Evolutionary conservation across 1,284 basidiomycete species (phyloP).

Genomic region (Irpex sp.): DNA sequence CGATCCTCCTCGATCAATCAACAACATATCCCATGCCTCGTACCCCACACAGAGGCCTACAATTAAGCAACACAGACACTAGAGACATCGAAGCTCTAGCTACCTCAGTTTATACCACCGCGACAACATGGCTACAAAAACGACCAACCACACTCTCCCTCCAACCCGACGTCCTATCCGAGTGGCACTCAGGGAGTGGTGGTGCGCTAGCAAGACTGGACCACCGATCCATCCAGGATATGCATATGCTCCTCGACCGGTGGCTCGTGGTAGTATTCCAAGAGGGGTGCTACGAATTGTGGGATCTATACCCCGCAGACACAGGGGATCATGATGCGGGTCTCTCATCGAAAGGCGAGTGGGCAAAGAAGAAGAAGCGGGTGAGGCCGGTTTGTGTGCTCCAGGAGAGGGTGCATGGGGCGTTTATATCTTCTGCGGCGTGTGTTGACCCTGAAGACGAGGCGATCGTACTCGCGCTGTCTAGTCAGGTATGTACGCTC

Average conservation of each 20-base stretch:
- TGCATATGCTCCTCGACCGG: slow-evolving; percentile 22
- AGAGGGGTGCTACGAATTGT: slow-evolving; percentile 24
- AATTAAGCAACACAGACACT: neutral
- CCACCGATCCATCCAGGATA: slow-evolving; percentile 16
- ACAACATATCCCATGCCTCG: slow-evolving; percentile 8
- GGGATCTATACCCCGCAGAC: slow-evolving; percentile 20
- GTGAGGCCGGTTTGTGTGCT: neutral
- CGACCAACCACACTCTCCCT: neutral
- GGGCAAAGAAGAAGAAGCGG: neutral
- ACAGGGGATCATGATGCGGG: neutral
- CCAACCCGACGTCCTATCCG: neutral
- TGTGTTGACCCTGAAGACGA: slow-evolving; percentile 19
- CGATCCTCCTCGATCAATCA: slow-evolving; percentile 8
- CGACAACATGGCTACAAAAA: slow-evolving; percentile 1
- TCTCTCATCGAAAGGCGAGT: neutral
- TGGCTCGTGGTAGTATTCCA: slow-evolving; percentile 25
- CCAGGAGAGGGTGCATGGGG: slow-evolving; percentile 5
- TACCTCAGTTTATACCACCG: slow-evolving; percentile 11
- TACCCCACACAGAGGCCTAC: neutral
- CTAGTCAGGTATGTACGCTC: neutral
- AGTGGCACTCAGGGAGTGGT: neutral
- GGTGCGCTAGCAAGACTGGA: neutral
- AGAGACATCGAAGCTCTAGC: slow-evolving; percentile 14
- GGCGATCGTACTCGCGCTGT: slow-evolving; percentile 16
- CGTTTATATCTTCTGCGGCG: slow-evolving; percentile 28